These are phyloP conservation scores for Aegilops bicornis DNA, from an alignment of 176 grass and related monocot genomes.

Conservation along the genomic window DNA sequence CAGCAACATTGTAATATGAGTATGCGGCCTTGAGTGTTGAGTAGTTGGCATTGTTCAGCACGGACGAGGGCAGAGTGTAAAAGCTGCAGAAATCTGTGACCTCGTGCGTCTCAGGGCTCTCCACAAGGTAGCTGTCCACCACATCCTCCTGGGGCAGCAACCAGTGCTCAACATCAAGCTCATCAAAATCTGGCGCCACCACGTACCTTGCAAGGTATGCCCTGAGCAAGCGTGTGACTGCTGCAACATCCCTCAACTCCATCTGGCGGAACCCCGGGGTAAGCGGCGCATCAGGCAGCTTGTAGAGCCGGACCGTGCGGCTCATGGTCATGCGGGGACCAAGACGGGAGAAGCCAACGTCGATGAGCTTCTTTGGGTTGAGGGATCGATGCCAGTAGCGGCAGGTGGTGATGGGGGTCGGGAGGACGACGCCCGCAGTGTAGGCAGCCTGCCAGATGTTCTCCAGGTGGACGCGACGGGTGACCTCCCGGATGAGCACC, in stretches of 20 bases:
- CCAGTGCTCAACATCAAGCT: conserved; percentile 98
- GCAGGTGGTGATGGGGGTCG: conserved; percentile 93
- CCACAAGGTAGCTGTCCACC: conserved; percentile 92
- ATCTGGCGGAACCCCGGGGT: conserved; percentile 91
- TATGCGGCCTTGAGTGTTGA: conserved; percentile 83
- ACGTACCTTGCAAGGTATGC: conserved; percentile 66
- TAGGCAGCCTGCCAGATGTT: conserved; percentile 99
- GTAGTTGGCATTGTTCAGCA: conserved; percentile 94
- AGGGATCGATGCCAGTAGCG: conserved; percentile 95
- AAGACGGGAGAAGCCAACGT: conserved; percentile 89
- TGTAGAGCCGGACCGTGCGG: conserved; percentile 91
- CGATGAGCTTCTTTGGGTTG: conserved; percentile 97
- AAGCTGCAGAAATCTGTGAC: conserved; percentile 99
- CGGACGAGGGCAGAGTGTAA: conserved; percentile 81
- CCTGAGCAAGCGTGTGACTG: conserved; percentile 78
- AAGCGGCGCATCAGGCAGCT: conserved; percentile 71
- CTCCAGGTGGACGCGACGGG: conserved; percentile 87
- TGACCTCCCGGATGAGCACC: conserved; percentile 97
- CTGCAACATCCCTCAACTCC: conserved; percentile 86
- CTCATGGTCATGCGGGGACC: conserved; percentile 98
- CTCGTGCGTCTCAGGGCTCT: conserved; percentile 94
- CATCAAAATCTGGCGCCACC: conserved; percentile 90
- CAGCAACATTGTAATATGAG: conserved; percentile 93
- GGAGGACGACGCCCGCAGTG: conserved; percentile 89
- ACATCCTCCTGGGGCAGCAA: conserved; percentile 80